Evolutionary conservation across 306 rosid species (phyloP), one percentile per base, ranked within the genome.

Genomic region (Carpinus fangiana): DNA sequence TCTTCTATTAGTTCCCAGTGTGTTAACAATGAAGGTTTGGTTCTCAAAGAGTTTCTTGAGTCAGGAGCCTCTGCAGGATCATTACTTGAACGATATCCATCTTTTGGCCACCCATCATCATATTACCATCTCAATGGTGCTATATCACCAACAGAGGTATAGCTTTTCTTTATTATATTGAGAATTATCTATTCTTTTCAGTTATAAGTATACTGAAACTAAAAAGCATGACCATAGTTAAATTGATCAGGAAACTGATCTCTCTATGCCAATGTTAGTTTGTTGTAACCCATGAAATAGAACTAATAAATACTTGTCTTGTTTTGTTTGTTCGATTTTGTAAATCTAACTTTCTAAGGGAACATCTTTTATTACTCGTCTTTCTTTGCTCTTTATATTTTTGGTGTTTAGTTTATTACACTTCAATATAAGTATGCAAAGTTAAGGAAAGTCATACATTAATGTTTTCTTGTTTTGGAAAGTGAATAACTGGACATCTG

Each of bases 21-120:
- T 56, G 77, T 86, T 12, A 85, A 84, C 62, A 87, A 87, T 70
- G 76, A 93, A 70, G 90, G 94, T 79, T 84, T 86, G 91, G 97
- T 92, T 86, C 93, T 88, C 73, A 90, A 88, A 85, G 97, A 94
- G 23, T 86, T 94, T 74, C 85, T 92, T 54, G 92, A 89, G 69
- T 82, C 97, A 21, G 95, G 93, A 57, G 82, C 89, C 72, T 45
- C 93, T 53, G 72, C 88, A 28, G 92, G 90, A 72, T 64, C 91
- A 47, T 64, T 87, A 82, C 75, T 87, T 67, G 96, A 83, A 55
- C 90, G 75, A 54, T 86, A 78, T 66, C 90, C 83, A 82, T 87
- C 98, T 56, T 84, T 89, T 79, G 83, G 81, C 78, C 92, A 87
- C 12, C 86, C 87, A 28, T 84, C 94, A 23, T 82, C 96, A 54